A percentile compares a stretch with the other conserved stretches of the same genome.
Evolutionary conservation across 2,329 filamentous ascomycete genomes (phyloP).

Genomic region (Alternaria dauci): DNA sequence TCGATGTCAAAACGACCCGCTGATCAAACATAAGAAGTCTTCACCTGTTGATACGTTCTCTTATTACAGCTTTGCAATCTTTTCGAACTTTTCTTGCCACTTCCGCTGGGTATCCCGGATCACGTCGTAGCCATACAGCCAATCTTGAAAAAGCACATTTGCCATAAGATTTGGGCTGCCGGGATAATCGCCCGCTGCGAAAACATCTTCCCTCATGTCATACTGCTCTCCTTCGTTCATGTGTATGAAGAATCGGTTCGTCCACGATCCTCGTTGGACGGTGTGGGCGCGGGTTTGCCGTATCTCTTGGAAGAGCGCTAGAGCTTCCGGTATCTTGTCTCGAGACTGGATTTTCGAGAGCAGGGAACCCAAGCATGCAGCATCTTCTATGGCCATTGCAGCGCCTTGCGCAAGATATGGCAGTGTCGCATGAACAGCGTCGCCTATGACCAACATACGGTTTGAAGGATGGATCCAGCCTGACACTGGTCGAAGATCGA

Average conservation of each 20-base stretch:
- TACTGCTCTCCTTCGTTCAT: background rate
- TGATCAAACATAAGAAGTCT: too few relatives aligned
- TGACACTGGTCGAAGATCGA: background rate
- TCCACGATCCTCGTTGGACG: background rate
- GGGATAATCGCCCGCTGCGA: background rate
- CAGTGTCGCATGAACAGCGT: background rate
- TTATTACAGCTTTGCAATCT: slow-evolving; percentile 3
- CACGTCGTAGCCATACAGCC: background rate
- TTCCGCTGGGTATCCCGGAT: background rate
- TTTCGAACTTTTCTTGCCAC: background rate
- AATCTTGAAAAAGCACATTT: background rate
- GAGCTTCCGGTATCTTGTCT: background rate
- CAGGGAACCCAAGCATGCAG: too few relatives aligned
- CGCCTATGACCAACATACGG: background rate
- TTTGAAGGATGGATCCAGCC: background rate
- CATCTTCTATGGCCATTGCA: too few relatives aligned
- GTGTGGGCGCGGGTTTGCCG: background rate
- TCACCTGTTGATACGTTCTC: too few relatives aligned
- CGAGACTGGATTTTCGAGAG: background rate
- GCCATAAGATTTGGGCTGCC: background rate
- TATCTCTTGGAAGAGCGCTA: background rate
- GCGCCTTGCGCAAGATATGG: background rate
- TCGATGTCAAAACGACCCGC: too few relatives aligned
- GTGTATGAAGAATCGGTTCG: background rate
- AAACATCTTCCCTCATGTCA: background rate